phyloP scores from a whole-genome alignment of 2,329 filamentous ascomycete genomes.

The Epichloe sp. region DNA sequence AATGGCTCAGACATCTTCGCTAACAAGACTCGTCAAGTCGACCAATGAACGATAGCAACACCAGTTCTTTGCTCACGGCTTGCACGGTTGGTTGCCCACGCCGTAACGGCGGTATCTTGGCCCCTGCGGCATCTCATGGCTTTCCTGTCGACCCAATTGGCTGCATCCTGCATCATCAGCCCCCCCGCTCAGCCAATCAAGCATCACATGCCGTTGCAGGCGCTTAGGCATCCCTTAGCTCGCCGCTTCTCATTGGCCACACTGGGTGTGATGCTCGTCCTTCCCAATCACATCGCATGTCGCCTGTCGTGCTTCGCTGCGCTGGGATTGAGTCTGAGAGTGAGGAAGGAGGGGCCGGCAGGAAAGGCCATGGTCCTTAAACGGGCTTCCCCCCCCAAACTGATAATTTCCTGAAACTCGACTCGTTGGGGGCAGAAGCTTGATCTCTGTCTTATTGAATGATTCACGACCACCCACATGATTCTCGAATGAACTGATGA shows the following conservation, averaged over 20 bases:
- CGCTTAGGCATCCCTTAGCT: conserved; percentile 17
- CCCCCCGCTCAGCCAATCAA: conserved; percentile 15
- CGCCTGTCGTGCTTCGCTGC: conserved; percentile 6
- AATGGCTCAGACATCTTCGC: too few species aligned
- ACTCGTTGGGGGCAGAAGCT: neutral
- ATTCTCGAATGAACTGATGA: neutral
- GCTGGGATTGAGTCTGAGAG: neutral
- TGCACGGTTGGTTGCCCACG: too few species aligned
- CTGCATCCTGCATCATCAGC: conserved; percentile 7
- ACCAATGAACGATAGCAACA: too few species aligned
- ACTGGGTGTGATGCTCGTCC: conserved; percentile 3
- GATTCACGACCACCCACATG: neutral
- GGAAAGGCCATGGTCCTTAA: conserved; percentile 4
- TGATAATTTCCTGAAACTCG: neutral
- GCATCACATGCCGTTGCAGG: conserved; percentile 13
- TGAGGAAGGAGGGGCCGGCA: neutral
- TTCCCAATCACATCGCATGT: conserved; percentile 6
- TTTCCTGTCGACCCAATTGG: conserved; percentile 13
- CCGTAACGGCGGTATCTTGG: too few species aligned
- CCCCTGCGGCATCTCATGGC: neutral
- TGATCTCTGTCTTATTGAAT: neutral
- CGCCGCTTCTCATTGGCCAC: conserved; percentile 15
- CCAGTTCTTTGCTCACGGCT: too few species aligned
- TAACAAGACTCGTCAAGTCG: too few species aligned
- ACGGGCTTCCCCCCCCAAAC: conserved; percentile 11